Evolutionary conservation across 2,329 filamentous ascomycete genomes (phyloP).

Genomic region (Talaromyces islandicus): DNA sequence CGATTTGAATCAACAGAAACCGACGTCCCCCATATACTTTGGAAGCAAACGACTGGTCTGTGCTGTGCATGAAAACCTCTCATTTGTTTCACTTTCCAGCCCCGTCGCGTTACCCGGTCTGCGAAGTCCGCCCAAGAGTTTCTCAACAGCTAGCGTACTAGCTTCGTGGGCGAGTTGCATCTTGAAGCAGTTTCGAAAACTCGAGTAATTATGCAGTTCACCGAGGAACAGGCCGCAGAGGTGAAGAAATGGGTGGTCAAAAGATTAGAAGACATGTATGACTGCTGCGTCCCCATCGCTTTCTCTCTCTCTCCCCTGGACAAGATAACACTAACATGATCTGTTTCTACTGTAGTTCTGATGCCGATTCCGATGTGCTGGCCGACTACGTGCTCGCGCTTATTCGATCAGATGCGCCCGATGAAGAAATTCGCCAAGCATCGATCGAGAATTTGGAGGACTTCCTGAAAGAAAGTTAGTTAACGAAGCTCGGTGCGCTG

Average conservation of each 20-base stretch:
- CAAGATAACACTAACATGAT: background rate
- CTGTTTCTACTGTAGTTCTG: constrained; percentile 39
- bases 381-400: constrained; percentile 58
- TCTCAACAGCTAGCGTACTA: background rate
- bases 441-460: constrained; percentile 53
- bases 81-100: background rate
- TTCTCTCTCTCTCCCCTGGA: background rate
- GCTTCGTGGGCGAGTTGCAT: background rate
- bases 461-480: constrained; percentile 50
- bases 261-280: constrained; percentile 54
- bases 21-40: background rate
- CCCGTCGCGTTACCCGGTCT: background rate
- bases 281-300: constrained; percentile 1
- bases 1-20: background rate
- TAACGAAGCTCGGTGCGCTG: background rate
- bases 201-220: constrained; percentile 44
- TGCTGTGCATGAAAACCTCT: background rate
- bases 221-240: constrained; percentile 45
- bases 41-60: background rate
- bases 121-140: background rate
- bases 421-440: constrained; percentile 47
- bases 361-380: constrained; percentile 56
- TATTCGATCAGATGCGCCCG: constrained; percentile 50
- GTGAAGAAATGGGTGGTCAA: constrained; percentile 56
- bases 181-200: background rate